Evolutionary conservation across 2,329 filamentous ascomycete genomes (phyloP).

Genomic region (Achaetomium macrosporum): DNA sequence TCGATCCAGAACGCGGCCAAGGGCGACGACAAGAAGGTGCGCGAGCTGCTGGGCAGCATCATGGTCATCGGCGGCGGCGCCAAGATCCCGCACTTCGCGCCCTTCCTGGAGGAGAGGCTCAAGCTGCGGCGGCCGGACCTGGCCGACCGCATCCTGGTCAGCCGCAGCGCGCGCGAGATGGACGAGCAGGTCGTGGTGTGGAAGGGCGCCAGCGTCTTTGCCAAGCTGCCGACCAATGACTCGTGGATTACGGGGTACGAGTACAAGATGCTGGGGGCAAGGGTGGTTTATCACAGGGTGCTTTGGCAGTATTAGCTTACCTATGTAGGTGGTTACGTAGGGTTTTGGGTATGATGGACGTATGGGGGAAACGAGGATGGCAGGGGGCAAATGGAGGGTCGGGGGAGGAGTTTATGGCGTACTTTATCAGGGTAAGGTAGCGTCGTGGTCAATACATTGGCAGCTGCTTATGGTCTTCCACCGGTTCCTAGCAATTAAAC

Average conservation of each 20-base stretch:
- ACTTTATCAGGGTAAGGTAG: too few relatives aligned
- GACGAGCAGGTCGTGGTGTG: conserved; percentile 96
- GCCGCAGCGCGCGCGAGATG: conserved; percentile 77
- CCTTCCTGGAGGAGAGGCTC: conserved; percentile 77
- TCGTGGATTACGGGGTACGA: conserved; percentile 87
- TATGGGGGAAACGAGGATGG: neutral
- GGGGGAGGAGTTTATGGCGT: neutral
- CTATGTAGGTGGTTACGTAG: neutral
- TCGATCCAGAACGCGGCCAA: conserved; percentile 82
- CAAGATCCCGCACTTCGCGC: conserved; percentile 72
- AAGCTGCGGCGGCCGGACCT: conserved; percentile 59
- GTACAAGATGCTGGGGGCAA: conserved; percentile 77
- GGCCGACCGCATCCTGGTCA: conserved; percentile 55
- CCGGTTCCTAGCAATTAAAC: too few relatives aligned
- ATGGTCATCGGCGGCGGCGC: conserved; percentile 85
- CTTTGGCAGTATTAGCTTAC: conserved; percentile 47
- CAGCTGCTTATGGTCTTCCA: neutral
- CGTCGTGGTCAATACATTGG: neutral
- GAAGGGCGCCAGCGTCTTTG: conserved; percentile 97
- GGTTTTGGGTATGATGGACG: neutral
- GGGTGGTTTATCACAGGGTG: conserved; percentile 79
- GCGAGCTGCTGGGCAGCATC: conserved; percentile 82
- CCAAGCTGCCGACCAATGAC: conserved; percentile 85
- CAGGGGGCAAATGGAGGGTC: neutral
- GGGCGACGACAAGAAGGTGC: conserved; percentile 86